Conservation (phyloP, 371 early-diverging fungal species). For the Rhizopus delemar region DNA sequence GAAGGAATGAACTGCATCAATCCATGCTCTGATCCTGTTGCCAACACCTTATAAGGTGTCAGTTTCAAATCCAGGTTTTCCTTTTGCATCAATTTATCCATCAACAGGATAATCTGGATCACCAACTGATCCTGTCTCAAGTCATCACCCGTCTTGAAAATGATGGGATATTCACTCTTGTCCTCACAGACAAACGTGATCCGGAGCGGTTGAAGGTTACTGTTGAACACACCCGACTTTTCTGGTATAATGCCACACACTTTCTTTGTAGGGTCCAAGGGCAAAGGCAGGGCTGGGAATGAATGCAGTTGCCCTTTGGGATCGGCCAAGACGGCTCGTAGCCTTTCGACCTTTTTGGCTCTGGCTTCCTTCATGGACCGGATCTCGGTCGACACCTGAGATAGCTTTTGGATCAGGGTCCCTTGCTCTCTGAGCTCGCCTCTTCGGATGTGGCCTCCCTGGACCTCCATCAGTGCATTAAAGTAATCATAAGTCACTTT, state of each 20-base stretch:
- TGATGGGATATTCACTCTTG: conserved; percentile 81
- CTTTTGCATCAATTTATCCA: conserved; percentile 90
- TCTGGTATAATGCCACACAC: conserved; percentile 86
- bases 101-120: conserved; percentile 92
- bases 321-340: conserved; percentile 75
- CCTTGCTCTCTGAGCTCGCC: conserved; percentile 80
- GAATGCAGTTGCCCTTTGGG: conserved; percentile 75
- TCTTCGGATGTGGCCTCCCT: conserved; percentile 59
- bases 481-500: conserved; percentile 82
- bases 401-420: conserved; percentile 76
- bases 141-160: conserved; percentile 97
- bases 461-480: conserved; percentile 66
- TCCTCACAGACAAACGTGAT: conserved; percentile 81
- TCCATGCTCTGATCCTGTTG: conserved; percentile 90
- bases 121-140: conserved; percentile 97
- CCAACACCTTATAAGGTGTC: conserved; percentile 92
- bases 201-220: conserved; percentile 82
- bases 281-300: conserved; percentile 73
- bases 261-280: conserved; percentile 82
- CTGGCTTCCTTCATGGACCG: conserved; percentile 78
- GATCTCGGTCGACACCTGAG: conserved; percentile 71
- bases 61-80: conserved; percentile 92
- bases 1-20: conserved; percentile 92
- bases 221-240: conserved; percentile 87
- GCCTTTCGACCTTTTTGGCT: conserved; percentile 72